Conservation (phyloP, 2,329 filamentous ascomycete genomes). For the Blumeria hordei region DNA sequence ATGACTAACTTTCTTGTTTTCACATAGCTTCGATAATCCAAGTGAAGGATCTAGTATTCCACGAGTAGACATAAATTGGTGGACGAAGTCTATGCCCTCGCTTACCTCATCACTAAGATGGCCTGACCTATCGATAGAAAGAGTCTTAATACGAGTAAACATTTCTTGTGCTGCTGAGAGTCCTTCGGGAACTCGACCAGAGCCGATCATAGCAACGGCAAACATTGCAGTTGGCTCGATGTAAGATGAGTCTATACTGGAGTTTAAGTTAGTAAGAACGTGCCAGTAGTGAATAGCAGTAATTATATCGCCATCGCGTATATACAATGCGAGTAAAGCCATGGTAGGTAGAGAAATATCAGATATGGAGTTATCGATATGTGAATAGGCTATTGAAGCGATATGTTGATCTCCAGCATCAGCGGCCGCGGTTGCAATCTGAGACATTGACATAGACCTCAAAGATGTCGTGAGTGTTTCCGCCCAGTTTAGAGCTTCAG, state of each 20-base stretch:
- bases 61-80: slow-evolving; percentile 31
- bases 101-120: slow-evolving; percentile 60
- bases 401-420: slow-evolving; percentile 49
- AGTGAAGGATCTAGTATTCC: slow-evolving; percentile 30
- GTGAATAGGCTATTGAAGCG: slow-evolving; percentile 40
- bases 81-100: slow-evolving; percentile 52
- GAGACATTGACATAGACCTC: slow-evolving; percentile 39
- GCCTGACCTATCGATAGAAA: slow-evolving; percentile 23
- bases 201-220: slow-evolving; percentile 63
- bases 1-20: neutral
- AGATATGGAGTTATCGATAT: slow-evolving; percentile 24
- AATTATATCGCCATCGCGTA: slow-evolving; percentile 58
- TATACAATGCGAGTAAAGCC: slow-evolving; percentile 66
- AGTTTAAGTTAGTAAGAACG: slow-evolving; percentile 37
- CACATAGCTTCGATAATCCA: slow-evolving; percentile 12
- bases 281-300: slow-evolving; percentile 63
- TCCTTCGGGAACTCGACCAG: slow-evolving; percentile 63
- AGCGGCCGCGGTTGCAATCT: slow-evolving; percentile 54
- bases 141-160: slow-evolving; percentile 59
- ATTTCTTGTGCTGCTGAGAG: slow-evolving; percentile 58
- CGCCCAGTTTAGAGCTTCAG: slow-evolving; percentile 52
- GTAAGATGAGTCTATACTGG: slow-evolving; percentile 36
- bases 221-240: slow-evolving; percentile 86
- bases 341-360: slow-evolving; percentile 34
- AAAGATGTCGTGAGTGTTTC: slow-evolving; percentile 34